Evolutionary conservation across 2,329 filamentous ascomycete genomes (phyloP), one percentile per base, ranked within the genome.

Genomic region (Microdochium trichocladiopsis): DNA sequence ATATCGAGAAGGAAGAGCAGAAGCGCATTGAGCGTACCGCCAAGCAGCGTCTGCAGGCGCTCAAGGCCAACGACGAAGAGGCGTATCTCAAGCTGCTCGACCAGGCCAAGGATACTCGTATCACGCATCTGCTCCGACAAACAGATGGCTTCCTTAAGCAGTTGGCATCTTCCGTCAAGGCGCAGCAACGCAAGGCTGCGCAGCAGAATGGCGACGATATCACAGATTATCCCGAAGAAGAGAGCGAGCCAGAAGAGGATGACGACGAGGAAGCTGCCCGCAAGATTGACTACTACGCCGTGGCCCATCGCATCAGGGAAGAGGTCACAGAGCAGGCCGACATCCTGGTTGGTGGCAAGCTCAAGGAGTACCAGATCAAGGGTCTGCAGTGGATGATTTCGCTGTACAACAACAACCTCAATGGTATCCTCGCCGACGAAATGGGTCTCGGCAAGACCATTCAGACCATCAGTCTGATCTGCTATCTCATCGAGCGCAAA

Each of bases 401-500:
- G 14, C 80, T 99, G 14, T 99, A 97, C 81, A 99, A 99, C 84
- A 99, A 99, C 78, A 99, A 96, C 72, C 82, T 99, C 59, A 99
- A 99, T 69, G 94, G 94, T 80, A 97, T 99, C 59, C 77, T 99
- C 62, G 94, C 94, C 54, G 94, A 99, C 64, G 94, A 99, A 73
- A 99, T 99, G 94, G 94, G 94, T 86, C 89, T 99, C 58, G 94
- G 94, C 70, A 99, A 99, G 76, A 99, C 94, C 0, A 99, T 99
- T 61, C 94, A 99, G 72, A 97, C 94, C 47, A 99, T 99, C 72
- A 95, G 90, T 77, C 76, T 99, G 72, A 88, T 99, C 63, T 96
- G 93, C 2, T 95, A 99, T 66, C 85, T 99, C 56, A 96, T 99
- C 60, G 94, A 97, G 75, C 87, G 84, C 74, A 99, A 99, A 77